Base-by-base conservation (phyloP, 1,284 basidiomycete species). In the Nidula niveotomentosa region DNA sequence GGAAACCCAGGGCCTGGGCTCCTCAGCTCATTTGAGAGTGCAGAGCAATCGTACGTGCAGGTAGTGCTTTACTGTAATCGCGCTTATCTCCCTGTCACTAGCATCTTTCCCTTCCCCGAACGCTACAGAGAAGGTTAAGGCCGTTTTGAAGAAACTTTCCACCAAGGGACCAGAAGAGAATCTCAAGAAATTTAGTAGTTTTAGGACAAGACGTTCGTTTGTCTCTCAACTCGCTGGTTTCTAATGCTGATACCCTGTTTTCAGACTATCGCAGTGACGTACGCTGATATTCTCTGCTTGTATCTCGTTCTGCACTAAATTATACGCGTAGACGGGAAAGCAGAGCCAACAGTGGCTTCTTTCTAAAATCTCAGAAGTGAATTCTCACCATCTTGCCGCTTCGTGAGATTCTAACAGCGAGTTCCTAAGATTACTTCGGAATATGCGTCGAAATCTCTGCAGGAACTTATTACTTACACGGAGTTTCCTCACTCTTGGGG, bases 401-500 rank as follows among this genome's bases (percentile, higher is more conserved):
- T 23, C 23, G 23, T 23, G 23, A 23, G 23, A 23, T 23, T 3
- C 23, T 23, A 23, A 23, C 23, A 23, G 23, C 23, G 23, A 23
- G 23, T 54, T 53, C 54, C 59, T 39, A 64, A 93, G 91, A 85
- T 90, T 62, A 92, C 91, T 4, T 62, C 72, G 36, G 65, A 84
- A 60, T 82, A 75, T 57, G 87, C 86, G 30, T 79, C 86, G 8
- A 72, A 80, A 47, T 74, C 75, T 23, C 70, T 93, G 44, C 78
- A 72, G 52, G 63, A 78, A 50, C 62, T 73, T 35, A 90, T 96
- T 64, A 81, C 79, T 6, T 76, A 96, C 55, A 72, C 78, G 35
- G 94, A 96, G 69, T 98, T 98, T 69, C 61, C 78, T 56, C 96
- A 99, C 69, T 73, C 86, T 0, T 99, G 96, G 96, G 89, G 88